Conservation (phyloP, 345 rosid species). For the Aethionema arabicum region DNA sequence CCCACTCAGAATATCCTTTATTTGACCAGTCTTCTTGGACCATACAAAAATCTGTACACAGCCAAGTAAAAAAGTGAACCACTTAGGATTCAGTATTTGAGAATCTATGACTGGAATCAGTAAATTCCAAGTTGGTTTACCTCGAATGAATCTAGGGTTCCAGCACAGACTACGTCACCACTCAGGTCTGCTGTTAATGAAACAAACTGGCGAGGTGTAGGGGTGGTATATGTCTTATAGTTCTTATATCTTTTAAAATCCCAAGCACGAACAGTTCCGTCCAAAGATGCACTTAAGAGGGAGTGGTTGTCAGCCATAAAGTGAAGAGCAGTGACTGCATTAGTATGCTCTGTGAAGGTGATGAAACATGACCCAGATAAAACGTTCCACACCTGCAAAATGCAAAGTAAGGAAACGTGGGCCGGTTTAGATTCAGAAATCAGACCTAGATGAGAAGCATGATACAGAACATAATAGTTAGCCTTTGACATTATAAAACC, state of each 20-base stretch:
- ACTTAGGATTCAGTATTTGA: not conserved
- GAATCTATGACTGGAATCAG: not conserved
- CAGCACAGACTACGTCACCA: slow-evolving; percentile 97
- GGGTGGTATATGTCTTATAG: slow-evolving; percentile 91
- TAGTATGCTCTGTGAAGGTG: slow-evolving; percentile 91
- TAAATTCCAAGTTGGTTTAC: slow-evolving; percentile 39
- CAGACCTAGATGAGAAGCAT: not conserved
- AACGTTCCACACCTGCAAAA: slow-evolving; percentile 82
- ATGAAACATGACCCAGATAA: slow-evolving; percentile 95
- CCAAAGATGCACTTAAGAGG: slow-evolving; percentile 89
- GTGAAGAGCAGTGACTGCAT: slow-evolving; percentile 94
- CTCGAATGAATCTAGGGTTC: slow-evolving; percentile 95
- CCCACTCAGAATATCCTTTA: slow-evolving; percentile 87
- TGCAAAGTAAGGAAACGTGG: not conserved
- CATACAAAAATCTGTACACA: slow-evolving; percentile 80
- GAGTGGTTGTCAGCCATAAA: slow-evolving; percentile 90
- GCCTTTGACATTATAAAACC: slow-evolving; percentile 42
- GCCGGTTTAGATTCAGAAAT: not conserved
- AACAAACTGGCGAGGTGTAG: slow-evolving; percentile 90
- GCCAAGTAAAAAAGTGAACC: slow-evolving; percentile 17
- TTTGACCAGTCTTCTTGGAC: slow-evolving; percentile 98
- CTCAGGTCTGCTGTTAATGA: slow-evolving; percentile 92
- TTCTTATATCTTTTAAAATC: slow-evolving; percentile 90
- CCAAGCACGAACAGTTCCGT: slow-evolving; percentile 99
- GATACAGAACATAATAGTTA: not conserved